These are phyloP conservation scores for Diplosphaera chodatii DNA, from an alignment of 139 green algal species.

Conservation along the genomic window DNA sequence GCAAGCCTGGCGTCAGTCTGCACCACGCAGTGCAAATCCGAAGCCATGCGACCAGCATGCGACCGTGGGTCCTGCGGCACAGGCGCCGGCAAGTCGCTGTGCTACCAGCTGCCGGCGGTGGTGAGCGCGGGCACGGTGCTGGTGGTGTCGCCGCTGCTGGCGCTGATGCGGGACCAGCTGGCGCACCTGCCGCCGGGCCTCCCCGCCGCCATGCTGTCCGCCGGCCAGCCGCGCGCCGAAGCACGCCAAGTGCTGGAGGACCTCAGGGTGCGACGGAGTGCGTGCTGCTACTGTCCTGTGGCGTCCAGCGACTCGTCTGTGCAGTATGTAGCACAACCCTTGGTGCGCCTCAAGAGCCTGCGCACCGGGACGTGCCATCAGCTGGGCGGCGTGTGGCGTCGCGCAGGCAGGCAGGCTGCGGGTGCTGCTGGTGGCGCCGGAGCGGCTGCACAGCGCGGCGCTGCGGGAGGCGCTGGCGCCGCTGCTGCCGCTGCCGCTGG, in stretches of 20 bases:
- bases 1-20: neutral
- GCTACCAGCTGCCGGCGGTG: slow-evolving; percentile 85
- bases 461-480: slow-evolving; percentile 56
- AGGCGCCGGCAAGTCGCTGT: slow-evolving; percentile 82
- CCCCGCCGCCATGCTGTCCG: slow-evolving; percentile 68
- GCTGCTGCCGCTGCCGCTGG: slow-evolving; percentile 40
- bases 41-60: too few relatives aligned
- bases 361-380: too few relatives aligned
- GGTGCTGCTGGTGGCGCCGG: slow-evolving; percentile 85
- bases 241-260: slow-evolving; percentile 23
- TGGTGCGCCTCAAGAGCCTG: too few relatives aligned
- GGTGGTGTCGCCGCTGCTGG: slow-evolving; percentile 86
- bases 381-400: too few relatives aligned
- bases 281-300: neutral
- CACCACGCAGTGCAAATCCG: too few relatives aligned
- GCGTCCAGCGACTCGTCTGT: neutral
- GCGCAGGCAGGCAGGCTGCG: slow-evolving; percentile 36
- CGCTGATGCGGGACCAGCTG: slow-evolving; percentile 91
- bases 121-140: slow-evolving; percentile 69
- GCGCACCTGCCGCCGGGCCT: slow-evolving; percentile 59
- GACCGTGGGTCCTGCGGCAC: neutral
- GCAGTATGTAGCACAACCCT: neutral
- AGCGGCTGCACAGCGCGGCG: slow-evolving; percentile 67
- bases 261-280: slow-evolving; percentile 24
- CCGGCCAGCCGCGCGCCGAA: slow-evolving; percentile 35